phyloP scores from a whole-genome alignment of 1,284 basidiomycete species.

The Ceratobasidium sp. region DNA sequence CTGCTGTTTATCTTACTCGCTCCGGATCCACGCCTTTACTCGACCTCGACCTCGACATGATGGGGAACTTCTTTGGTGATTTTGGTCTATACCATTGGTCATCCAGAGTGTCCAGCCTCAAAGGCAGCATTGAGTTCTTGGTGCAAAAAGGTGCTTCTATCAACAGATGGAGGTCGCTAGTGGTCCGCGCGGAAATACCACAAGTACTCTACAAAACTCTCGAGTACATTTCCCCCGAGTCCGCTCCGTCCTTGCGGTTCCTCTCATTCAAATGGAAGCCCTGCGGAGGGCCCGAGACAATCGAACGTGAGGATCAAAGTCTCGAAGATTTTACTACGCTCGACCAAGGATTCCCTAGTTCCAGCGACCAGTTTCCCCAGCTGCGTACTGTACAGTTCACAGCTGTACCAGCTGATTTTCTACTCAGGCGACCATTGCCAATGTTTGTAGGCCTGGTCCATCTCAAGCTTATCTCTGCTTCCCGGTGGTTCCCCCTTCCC shows the following conservation, averaged over 20 bases:
- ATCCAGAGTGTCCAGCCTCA: not conserved
- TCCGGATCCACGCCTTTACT: not conserved
- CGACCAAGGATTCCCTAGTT: not conserved
- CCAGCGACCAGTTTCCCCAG: not conserved
- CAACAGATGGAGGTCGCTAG: constrained; percentile 11
- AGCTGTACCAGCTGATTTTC: not conserved
- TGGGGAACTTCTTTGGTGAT: not conserved
- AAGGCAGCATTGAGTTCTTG: not conserved
- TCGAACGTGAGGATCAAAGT: not conserved
- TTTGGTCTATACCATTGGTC: not conserved
- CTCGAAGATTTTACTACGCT: not conserved
- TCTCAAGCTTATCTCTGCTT: not conserved
- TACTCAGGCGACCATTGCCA: not conserved
- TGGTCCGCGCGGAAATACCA: not conserved
- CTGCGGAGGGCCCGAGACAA: not conserved
- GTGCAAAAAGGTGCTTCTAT: not conserved
- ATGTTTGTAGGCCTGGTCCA: constrained; percentile 21
- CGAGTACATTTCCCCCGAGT: constrained; percentile 1
- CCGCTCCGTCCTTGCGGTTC: constrained; percentile 6
- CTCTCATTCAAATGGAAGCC: constrained; percentile 28
- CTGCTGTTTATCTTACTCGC: constrained; percentile 11
- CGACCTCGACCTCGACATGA: constrained; percentile 22
- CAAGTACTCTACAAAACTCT: not conserved
- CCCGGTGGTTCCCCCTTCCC: not conserved
- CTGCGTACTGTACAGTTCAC: constrained; percentile 12